Percentiles rank a stretch among this genome's conserved stretches.
Conservation (phyloP, 2,329 filamentous ascomycete species). For the Talaromyces amestolkiae region DNA sequence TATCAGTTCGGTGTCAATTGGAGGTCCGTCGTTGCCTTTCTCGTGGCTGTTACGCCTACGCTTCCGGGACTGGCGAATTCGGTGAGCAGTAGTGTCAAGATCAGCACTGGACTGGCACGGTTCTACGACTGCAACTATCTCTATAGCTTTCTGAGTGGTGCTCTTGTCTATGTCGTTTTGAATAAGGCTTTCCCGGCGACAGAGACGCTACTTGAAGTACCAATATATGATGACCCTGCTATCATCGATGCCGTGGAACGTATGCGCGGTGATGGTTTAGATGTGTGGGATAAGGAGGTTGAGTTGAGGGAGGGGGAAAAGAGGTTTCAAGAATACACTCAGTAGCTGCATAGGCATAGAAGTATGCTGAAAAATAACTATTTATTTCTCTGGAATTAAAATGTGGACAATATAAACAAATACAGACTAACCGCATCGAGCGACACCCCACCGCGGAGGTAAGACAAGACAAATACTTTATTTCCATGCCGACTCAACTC, state of each 20-base stretch:
- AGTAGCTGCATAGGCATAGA: not conserved
- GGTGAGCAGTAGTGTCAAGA: constrained; percentile 30
- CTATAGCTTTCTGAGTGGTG: constrained; percentile 32
- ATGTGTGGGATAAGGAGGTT: not conserved
- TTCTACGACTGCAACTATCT: constrained; percentile 39
- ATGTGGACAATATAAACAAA: not conserved
- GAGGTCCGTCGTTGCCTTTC: constrained; percentile 33
- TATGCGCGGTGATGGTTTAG: not conserved
- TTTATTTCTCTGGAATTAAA: no score
- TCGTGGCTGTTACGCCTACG: constrained; percentile 33
- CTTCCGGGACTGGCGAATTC: constrained; percentile 27
- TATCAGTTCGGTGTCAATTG: constrained; percentile 34
- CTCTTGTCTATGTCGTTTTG: constrained; percentile 29
- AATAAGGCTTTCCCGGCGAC: constrained; percentile 9
- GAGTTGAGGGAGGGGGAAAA: not conserved
- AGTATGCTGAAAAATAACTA: no score
- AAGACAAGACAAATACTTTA: constrained; percentile 5
- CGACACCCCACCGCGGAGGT: not conserved
- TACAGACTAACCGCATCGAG: not conserved
- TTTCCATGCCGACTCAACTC: not conserved
- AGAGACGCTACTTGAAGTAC: constrained; percentile 11
- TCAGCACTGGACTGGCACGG: constrained; percentile 20
- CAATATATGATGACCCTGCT: constrained; percentile 5
- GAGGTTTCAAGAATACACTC: not conserved
- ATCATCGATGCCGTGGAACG: not conserved